These are phyloP conservation scores for Sungouiozyma ichnusensis DNA, from an alignment of 805 yeast genomes.

Conservation along the genomic window DNA sequence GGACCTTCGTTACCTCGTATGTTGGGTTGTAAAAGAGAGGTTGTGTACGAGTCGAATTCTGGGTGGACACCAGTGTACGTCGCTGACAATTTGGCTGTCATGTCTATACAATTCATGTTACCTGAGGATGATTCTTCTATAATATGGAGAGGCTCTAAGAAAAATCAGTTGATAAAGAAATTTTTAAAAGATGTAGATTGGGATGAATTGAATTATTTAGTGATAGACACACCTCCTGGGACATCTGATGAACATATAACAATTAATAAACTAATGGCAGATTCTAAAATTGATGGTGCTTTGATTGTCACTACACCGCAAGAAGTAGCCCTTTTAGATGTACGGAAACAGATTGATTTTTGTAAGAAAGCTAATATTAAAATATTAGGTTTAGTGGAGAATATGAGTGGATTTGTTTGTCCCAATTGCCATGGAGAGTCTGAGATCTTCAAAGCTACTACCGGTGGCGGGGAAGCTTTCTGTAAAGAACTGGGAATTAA, in stretches of 20 bases:
- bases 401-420: slow-evolving; percentile 98
- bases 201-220: slow-evolving; percentile 69
- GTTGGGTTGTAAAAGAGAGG: slow-evolving; percentile 84
- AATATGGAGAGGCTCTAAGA: slow-evolving; percentile 97
- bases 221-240: slow-evolving; percentile 97
- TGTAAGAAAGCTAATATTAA: slow-evolving; percentile 84
- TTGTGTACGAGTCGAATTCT: slow-evolving; percentile 75
- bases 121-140: slow-evolving; percentile 90
- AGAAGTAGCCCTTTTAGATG: slow-evolving; percentile 91
- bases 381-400: slow-evolving; percentile 85
- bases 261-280: slow-evolving; percentile 78
- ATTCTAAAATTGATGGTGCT: slow-evolving; percentile 91
- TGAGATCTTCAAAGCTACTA: slow-evolving; percentile 83
- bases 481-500: slow-evolving; percentile 71
- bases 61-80: slow-evolving; percentile 98
- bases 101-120: slow-evolving; percentile 91
- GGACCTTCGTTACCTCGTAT: slow-evolving; percentile 95
- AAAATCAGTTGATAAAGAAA: slow-evolving; percentile 85
- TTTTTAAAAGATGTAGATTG: slow-evolving; percentile 91
- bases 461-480: slow-evolving; percentile 87
- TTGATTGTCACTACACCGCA: slow-evolving; percentile 93
- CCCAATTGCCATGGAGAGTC: slow-evolving; percentile 89
- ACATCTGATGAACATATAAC: slow-evolving; percentile 95
- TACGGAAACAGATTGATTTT: slow-evolving; percentile 89
- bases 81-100: slow-evolving; percentile 86